Base-by-base conservation (phyloP, 2,329 filamentous ascomycete species). In the Fusarium cyanostomum region DNA sequence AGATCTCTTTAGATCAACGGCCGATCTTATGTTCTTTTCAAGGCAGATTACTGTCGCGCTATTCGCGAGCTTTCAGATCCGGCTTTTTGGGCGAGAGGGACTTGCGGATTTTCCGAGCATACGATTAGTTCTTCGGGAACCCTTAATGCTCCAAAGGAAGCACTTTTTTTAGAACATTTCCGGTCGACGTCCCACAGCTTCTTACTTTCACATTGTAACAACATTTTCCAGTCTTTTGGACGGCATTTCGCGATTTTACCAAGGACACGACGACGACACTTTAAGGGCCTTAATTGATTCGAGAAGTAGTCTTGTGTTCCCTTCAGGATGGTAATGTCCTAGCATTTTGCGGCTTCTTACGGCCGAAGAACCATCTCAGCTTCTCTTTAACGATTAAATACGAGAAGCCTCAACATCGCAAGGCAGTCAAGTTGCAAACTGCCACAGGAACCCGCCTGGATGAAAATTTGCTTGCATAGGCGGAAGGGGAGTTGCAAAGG, bases 401-500 rank as follows among this genome's bases (percentile, higher is more conserved):
- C 8, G 24, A 24, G 24, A 24, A 30, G 24, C 13, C 30, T 16
- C 15, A 42, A 16, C 15, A 24, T 15, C 34, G 30, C 34, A 18
- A 38, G 4, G 18, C 46, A 38, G 48, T 44, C 24, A 26, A 7
- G 13, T 7, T 12, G 18, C n/a, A 43, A 26, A 30, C 52, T 44
- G 30, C 4, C 18, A 35, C 28, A 51, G 39, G 21, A 21, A 28
- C 52, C 39, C 39, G 34, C 48, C 39, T 30, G 49, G 16, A 41
- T 53, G 37, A n/a, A 28, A 15, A 27, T 9, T 18, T 24, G 35
- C 41, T 45, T 41, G 43, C 30, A 48, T 42, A 42, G 41, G 41
- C 54, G 42, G 54, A 57, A 57, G 21, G 21, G 30, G 30, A 37
- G 37, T 16, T 21, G 39, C 18, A 28, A 31, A 21, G 33, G 51